Percentiles rank a stretch among this genome's conserved stretches.
Evolutionary conservation across 768 basidiomycete species (phyloP).

Genomic region (Termitomyces sp.): DNA sequence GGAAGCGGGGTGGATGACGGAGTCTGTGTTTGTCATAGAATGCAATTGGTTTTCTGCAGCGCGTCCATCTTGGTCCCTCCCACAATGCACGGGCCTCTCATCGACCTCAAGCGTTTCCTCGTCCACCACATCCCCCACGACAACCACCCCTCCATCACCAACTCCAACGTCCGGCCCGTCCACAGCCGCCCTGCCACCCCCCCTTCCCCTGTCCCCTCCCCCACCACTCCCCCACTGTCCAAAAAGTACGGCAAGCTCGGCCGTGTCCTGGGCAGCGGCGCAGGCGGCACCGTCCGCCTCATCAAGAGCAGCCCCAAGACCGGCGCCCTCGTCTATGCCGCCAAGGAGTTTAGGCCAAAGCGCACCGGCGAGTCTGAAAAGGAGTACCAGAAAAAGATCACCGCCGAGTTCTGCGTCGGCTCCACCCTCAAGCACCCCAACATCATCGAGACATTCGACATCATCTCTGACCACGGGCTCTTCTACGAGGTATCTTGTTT

Average conservation of each 20-base stretch:
- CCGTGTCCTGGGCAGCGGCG: slow-evolving; percentile 88
- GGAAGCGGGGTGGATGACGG: slow-evolving; percentile 3
- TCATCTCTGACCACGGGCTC: slow-evolving; percentile 95
- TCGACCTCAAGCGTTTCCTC: slow-evolving; percentile 93
- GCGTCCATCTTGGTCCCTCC: slow-evolving; percentile 18
- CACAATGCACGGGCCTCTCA: slow-evolving; percentile 72
- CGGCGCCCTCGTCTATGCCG: slow-evolving; percentile 85
- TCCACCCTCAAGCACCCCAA: slow-evolving; percentile 91
- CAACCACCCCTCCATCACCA: slow-evolving; percentile 23
- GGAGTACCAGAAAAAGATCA: slow-evolving; percentile 99
- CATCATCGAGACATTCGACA: slow-evolving; percentile 97
- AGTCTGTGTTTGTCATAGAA: slow-evolving; percentile 9
- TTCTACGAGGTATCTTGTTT: slow-evolving; percentile 77
- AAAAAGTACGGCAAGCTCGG: slow-evolving; percentile 99
- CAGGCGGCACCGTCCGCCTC: slow-evolving; percentile 96
- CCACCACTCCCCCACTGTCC: slow-evolving; percentile 39
- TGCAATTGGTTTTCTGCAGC: not conserved
- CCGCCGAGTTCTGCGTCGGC: slow-evolving; percentile 98
- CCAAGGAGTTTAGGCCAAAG: slow-evolving; percentile 95
- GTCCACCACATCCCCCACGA: slow-evolving; percentile 80
- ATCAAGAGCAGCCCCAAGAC: slow-evolving; percentile 84
- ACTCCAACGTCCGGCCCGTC: slow-evolving; percentile 37
- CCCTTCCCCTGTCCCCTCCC: slow-evolving; percentile 18
- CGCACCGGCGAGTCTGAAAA: slow-evolving; percentile 85
- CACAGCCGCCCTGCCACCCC: slow-evolving; percentile 18